Evolutionary conservation across 768 basidiomycete genomes (phyloP), one percentile per base, ranked within the genome.

Genomic region (Boletales sp.): DNA sequence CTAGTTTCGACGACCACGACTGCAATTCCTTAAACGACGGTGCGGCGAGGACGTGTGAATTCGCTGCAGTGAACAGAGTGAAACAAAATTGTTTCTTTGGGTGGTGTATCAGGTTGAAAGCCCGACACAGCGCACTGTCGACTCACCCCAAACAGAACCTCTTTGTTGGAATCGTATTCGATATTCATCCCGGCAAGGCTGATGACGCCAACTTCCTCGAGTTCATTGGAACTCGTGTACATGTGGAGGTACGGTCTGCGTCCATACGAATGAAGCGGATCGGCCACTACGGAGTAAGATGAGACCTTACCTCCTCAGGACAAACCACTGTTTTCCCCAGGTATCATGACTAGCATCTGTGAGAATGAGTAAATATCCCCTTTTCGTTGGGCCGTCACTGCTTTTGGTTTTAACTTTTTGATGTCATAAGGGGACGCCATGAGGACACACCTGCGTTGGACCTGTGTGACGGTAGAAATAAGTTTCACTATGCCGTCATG

Each of bases 281-380:
- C 19, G 2, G 5, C 15, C 13, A 12, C 18, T 30, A 35, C 13
- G 36, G 48, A 19, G 33, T 19, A 48, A 50, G 34, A 25, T 28
- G 10, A 36, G 15, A 44, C 40, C 60, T 54, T 58, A 93, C 94
- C 93, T 81, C 65, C 84, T 81, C 10, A 98, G 75, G 14, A 94
- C 88, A 65, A 94, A 93, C 84, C 88, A 94, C 48, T 84, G 74
- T 62, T 78, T 82, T 59, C 82, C 81, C 96, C 96, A 99, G 30
- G 72, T 66, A 61, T 92, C 82, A 60, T 81, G 82, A 38, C 79
- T 81, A 11, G 94, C 90, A 64, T 98, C 86, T 25, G 77, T 80
- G 57, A 97, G 77, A 54, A 94, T 78, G 72, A 86, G 71, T 44
- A 98, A 72, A 62, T 86, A 73, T 10, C 95, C 95, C 64, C 84